Base-by-base conservation (phyloP, 352 stramenopile species). In the Pythium pyrilobum region DNA sequence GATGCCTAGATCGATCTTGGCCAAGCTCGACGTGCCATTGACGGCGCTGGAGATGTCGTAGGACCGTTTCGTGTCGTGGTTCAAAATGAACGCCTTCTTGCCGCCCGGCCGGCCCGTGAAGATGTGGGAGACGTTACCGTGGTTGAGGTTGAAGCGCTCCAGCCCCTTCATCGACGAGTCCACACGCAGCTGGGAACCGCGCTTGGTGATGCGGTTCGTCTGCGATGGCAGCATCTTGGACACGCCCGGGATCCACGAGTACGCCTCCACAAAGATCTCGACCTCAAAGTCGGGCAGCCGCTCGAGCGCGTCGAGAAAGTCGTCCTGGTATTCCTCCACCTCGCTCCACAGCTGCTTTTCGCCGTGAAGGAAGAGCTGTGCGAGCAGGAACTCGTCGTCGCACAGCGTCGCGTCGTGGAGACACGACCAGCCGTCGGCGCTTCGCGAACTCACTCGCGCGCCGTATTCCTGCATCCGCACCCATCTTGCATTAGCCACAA, bases 231-330 rank as follows among this genome's bases (percentile, higher is more conserved):
- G 58, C 24, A 87, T 79, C 62, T 74, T 85, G 18, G 82, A 92
- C 21, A 92, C 79, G 9, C 86, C 74, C 1, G 82, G 82, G 32
- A 92, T 75, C 82, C 82, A 92, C 56, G 82, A 92, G 29, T 84
- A 79, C 24, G 81, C 72, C 45, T 90, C 79, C 27, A 90, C 59
- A 33, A 86, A 87, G 41, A 92, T 85, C 57, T 92, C 82, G 9
- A 77, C 76, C 37, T 87, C 76, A 67, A 92, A 92, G 44, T 92
- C 79, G 0, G 82, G 79, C 2, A 92, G 57, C 9, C 70, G 64
- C 57, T 87, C 76, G 6, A 90, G 50, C n/a, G 81, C 80, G 20
- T 70, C 56, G 21, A 83, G 72, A 15, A 89, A 79, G 5, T 67
- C 64, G 34, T 85, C 74, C 39, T 87, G 81, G 2, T 67, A 65